Conservation (phyloP, 805 yeast species). For the Starmerella potacharoeniae region DNA sequence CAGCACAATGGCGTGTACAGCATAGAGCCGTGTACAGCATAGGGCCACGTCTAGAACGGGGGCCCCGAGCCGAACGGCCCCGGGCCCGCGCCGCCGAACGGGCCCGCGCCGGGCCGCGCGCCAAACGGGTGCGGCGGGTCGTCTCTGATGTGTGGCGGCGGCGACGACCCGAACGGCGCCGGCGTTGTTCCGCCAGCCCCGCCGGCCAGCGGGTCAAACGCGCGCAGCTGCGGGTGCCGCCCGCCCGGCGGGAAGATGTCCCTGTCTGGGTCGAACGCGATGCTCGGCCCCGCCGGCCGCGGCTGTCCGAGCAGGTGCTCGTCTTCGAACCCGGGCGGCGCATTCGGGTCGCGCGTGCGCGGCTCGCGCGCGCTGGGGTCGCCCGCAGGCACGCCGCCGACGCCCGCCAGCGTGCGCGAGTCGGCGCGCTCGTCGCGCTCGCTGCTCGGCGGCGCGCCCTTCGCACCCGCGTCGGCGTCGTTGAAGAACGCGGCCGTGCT, state of each 20-base stretch:
- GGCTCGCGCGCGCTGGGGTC: not conserved
- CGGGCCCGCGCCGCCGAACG: not conserved
- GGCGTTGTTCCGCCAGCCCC: constrained; percentile 27
- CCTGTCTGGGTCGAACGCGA: constrained; percentile 28
- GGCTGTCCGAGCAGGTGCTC: constrained; percentile 27
- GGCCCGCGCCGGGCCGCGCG: not conserved
- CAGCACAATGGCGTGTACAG: too few species aligned
- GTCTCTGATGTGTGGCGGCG: constrained; percentile 24
- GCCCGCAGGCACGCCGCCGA: too few species aligned
- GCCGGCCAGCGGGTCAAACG: constrained; percentile 24
- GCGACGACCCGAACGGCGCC: constrained; percentile 16
- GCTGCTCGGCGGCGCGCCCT: not conserved
- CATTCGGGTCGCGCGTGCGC: constrained; percentile 17
- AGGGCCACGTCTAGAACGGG: not conserved
- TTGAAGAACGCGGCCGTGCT: not conserved
- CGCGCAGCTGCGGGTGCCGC: constrained; percentile 21
- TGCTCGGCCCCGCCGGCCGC: not conserved
- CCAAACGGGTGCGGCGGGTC: constrained; percentile 31
- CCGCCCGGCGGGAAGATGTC: constrained; percentile 34
- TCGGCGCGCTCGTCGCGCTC: too few species aligned
- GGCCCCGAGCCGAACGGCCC: not conserved
- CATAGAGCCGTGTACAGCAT: too few species aligned
- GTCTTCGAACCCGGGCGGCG: constrained; percentile 37
- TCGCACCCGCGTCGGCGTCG: not conserved
- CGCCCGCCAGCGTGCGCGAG: too few species aligned